Percentiles rank a stretch among this genome's conserved stretches.
These are phyloP conservation scores for Mariannaea elegans DNA, from an alignment of 2,329 filamentous ascomycete genomes.

Conservation along the genomic window DNA sequence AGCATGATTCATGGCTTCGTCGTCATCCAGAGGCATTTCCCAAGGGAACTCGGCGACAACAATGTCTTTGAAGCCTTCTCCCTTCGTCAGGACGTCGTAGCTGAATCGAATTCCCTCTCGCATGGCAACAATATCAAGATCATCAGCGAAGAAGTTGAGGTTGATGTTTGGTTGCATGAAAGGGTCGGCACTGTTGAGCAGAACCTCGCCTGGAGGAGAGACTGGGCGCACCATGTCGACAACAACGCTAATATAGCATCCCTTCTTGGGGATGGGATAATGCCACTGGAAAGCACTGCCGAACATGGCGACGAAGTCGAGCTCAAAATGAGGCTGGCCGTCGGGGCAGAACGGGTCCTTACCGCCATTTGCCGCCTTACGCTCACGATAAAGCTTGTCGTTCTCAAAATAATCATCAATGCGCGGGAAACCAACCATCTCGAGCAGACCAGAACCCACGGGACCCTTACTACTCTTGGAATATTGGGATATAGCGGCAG, in stretches of 20 bases:
- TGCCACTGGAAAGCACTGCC: conserved; percentile 58
- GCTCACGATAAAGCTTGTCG: conserved; percentile 55
- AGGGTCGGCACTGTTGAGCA: conserved; percentile 64
- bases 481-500: conserved; percentile 41
- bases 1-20: conserved; percentile 64
- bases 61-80: conserved; percentile 65
- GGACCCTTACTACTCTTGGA: conserved; percentile 47
- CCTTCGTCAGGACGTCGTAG: conserved; percentile 66
- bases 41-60: conserved; percentile 65
- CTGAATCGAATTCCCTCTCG: conserved; percentile 65
- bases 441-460: conserved; percentile 52
- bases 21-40: conserved; percentile 64
- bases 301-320: conserved; percentile 70
- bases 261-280: conserved; percentile 50
- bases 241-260: conserved; percentile 65
- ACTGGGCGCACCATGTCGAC: conserved; percentile 55
- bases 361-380: conserved; percentile 52
- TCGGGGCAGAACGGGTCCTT: conserved; percentile 63
- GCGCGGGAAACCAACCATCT: conserved; percentile 64
- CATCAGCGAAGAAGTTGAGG: conserved; percentile 66
- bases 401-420: conserved; percentile 63
- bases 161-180: conserved; percentile 66
- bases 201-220: conserved; percentile 59
- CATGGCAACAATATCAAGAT: conserved; percentile 65
- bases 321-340: conserved; percentile 68